Evolutionary conservation across 148 eudicot genomes (phyloP).

Genomic region (Persicaria maculosa): DNA sequence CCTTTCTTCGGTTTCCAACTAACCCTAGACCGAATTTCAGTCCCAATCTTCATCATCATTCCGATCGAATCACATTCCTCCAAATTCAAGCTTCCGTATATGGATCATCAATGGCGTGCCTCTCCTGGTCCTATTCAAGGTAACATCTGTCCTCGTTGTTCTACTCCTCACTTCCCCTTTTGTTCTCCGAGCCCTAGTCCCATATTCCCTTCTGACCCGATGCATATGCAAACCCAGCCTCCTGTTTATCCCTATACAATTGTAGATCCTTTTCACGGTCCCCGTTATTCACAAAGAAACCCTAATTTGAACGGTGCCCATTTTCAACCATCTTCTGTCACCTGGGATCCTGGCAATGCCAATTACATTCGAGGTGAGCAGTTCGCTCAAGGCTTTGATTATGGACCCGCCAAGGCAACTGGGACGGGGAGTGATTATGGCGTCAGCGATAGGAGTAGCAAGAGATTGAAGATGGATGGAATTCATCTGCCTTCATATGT

Average conservation of each 20-base stretch:
- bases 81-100: constrained; percentile 7
- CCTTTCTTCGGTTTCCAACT: no score
- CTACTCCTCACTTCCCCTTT: constrained; percentile 69
- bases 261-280: constrained; percentile 24
- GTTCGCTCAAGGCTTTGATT: constrained; percentile 18
- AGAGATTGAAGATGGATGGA: constrained; percentile 59
- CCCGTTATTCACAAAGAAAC: constrained; percentile 27
- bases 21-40: no score
- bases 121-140: constrained; percentile 37
- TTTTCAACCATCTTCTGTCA: constrained; percentile 10
- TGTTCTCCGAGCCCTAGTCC: constrained; percentile 45
- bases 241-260: constrained; percentile 16
- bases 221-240: constrained; percentile 17
- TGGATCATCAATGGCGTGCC: constrained; percentile 66
- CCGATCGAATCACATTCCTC: no score
- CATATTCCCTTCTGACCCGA: constrained; percentile 23
- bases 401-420: constrained; percentile 17
- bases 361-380: constrained; percentile 12
- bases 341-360: constrained; percentile 10
- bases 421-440: constrained; percentile 13
- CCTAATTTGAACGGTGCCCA: constrained; percentile 22
- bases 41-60: no score
- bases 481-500: constrained; percentile 18
- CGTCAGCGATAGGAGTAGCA: constrained; percentile 33
- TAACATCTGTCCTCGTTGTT: constrained; percentile 55